Percentiles rank a stretch among this genome's conserved stretches.
Evolutionary conservation across 2,329 filamentous ascomycete genomes (phyloP).

Genomic region (Verticillium nonalfalfae): DNA sequence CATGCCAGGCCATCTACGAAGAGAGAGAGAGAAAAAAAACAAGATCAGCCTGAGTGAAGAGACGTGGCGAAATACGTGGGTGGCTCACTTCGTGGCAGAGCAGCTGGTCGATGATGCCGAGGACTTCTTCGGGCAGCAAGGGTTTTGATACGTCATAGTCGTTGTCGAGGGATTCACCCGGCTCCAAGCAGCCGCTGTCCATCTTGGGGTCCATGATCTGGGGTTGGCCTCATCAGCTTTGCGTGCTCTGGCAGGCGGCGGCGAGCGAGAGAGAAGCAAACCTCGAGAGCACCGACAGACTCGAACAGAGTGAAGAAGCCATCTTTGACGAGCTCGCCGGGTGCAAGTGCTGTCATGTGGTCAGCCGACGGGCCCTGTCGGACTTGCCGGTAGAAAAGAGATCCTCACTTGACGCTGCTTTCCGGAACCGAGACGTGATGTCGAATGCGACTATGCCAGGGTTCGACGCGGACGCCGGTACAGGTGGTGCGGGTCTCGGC

Average conservation of each 20-base stretch:
- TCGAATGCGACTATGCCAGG: constrained; percentile 48
- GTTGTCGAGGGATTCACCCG: constrained; percentile 76
- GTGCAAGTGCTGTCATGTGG: constrained; percentile 55
- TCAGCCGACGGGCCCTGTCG: not conserved
- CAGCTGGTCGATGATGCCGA: constrained; percentile 92
- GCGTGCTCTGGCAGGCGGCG: no score
- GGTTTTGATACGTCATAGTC: constrained; percentile 67
- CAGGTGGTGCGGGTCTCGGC: constrained; percentile 30
- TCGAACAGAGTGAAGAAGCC: constrained; percentile 90
- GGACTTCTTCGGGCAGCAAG: constrained; percentile 69
- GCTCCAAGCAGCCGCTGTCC: constrained; percentile 82
- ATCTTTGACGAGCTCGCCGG: constrained; percentile 89
- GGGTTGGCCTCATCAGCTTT: not conserved
- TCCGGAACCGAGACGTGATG: constrained; percentile 49
- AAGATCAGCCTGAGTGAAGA: no score
- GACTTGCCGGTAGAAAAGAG: not conserved
- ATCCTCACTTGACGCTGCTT: constrained; percentile 45
- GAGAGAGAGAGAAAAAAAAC: not conserved
- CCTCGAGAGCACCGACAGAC: constrained; percentile 81
- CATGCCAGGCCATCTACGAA: constrained; percentile 84
- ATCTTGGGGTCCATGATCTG: constrained; percentile 99
- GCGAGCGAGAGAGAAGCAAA: constrained; percentile 19
- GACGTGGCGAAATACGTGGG: no score
- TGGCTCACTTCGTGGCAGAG: constrained; percentile 72
- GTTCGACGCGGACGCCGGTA: not conserved